Percentiles rank a stretch among this genome's conserved stretches.
phyloP scores from a whole-genome alignment of 441 rosid species.

The Euphorbia neoarborescens region DNA sequence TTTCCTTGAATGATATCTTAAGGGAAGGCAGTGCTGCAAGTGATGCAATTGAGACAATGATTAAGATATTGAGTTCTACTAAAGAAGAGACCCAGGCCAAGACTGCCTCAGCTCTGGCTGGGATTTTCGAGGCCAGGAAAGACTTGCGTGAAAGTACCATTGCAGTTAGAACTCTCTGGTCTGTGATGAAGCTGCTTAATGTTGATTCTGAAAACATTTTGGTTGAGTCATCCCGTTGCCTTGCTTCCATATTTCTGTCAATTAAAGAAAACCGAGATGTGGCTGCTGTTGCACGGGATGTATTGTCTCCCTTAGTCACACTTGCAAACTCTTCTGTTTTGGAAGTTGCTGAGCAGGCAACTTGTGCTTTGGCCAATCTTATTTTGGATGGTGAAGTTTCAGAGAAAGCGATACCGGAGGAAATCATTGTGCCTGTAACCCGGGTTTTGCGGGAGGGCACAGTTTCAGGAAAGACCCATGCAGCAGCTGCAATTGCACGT shows the following conservation, averaged over 20 bases:
- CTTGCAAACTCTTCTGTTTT: slow-evolving; percentile 69
- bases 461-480: slow-evolving; percentile 84
- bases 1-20: slow-evolving; percentile 62
- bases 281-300: slow-evolving; percentile 79
- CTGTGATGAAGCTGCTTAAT: slow-evolving; percentile 68
- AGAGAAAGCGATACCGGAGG: slow-evolving; percentile 65
- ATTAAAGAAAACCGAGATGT: slow-evolving; percentile 90
- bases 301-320: slow-evolving; percentile 56
- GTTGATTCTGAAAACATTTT: slow-evolving; percentile 75
- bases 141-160: slow-evolving; percentile 89
- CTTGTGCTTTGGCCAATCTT: slow-evolving; percentile 93
- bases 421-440: slow-evolving; percentile 85
- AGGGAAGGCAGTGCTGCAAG: slow-evolving; percentile 98
- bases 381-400: slow-evolving; percentile 82
- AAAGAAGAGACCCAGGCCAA: slow-evolving; percentile 96
- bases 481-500: slow-evolving; percentile 95
- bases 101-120: slow-evolving; percentile 91
- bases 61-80: slow-evolving; percentile 70
- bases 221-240: slow-evolving; percentile 65
- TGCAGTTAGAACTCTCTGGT: slow-evolving; percentile 69
- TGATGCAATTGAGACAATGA: slow-evolving; percentile 95
- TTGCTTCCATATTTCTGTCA: slow-evolving; percentile 89
- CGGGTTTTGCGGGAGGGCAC: slow-evolving; percentile 87
- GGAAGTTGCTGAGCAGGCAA: slow-evolving; percentile 95
- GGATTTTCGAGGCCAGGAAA: slow-evolving; percentile 68